Conservation (phyloP, 2,329 filamentous ascomycete species). For the Ophiosphaerella narmari region DNA sequence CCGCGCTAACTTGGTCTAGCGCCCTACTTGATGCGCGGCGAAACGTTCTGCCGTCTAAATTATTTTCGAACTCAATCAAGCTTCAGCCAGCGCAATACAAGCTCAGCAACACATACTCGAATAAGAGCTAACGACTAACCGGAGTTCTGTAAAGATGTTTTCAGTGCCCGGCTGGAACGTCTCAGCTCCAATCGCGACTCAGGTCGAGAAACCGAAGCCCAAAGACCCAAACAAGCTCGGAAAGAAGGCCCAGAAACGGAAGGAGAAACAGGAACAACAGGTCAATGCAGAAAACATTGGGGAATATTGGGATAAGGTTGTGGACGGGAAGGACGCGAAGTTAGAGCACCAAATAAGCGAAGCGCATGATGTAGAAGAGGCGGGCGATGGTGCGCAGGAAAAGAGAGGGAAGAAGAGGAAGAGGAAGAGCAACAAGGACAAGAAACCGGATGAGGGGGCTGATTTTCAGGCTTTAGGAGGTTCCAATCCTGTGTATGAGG, state of each 20-base stretch:
- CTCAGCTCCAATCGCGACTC: constrained; percentile 73
- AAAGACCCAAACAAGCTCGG: constrained; percentile 47
- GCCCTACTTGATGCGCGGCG: constrained; percentile 22
- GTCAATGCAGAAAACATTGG: constrained; percentile 71
- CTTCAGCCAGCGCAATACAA: not conserved
- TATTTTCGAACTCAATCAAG: constrained; percentile 17
- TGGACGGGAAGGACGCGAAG: constrained; percentile 56
- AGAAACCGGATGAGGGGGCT: constrained; percentile 30
- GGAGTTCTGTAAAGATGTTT: constrained; percentile 66
- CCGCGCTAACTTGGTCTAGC: constrained; percentile 14
- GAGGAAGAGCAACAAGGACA: constrained; percentile 32
- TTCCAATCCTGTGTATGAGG: constrained; percentile 9
- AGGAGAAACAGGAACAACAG: constrained; percentile 70
- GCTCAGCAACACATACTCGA: not conserved
- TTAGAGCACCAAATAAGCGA: constrained; percentile 61
- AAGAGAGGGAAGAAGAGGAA: constrained; percentile 43
- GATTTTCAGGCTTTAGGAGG: not conserved
- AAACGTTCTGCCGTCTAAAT: constrained; percentile 24
- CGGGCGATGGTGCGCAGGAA: constrained; percentile 37
- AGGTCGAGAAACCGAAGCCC: constrained; percentile 56
- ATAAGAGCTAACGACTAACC: not conserved
- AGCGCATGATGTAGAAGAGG: constrained; percentile 35
- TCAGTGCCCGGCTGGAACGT: constrained; percentile 92
- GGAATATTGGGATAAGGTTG: constrained; percentile 44
- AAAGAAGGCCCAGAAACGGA: constrained; percentile 62